phyloP scores from a whole-genome alignment of 163 green algal species.

The Coccomyxa subellipsoidea region DNA sequence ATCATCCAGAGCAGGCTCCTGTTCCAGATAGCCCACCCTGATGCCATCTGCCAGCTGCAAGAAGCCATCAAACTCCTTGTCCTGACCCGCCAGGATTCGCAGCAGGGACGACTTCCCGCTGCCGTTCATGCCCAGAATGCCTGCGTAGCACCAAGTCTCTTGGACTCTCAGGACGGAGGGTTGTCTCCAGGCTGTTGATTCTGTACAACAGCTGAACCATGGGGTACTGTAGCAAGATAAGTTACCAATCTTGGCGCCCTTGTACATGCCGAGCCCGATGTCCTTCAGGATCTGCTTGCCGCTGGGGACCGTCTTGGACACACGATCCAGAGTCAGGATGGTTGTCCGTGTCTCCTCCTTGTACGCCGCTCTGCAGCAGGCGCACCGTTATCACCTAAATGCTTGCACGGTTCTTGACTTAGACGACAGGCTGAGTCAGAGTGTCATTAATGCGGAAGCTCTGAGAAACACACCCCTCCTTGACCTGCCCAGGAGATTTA shows the following conservation, averaged over 20 bases:
- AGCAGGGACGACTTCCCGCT: constrained; percentile 71
- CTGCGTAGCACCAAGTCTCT: neutral
- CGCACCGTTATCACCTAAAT: neutral
- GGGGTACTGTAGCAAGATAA: too few species aligned
- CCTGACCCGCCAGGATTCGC: constrained; percentile 69
- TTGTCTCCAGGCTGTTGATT: too few species aligned
- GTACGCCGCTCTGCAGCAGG: constrained; percentile 41
- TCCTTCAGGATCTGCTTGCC: constrained; percentile 84
- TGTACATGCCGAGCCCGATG: constrained; percentile 64
- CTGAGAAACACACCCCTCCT: constrained; percentile 14
- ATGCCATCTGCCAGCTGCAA: constrained; percentile 63
- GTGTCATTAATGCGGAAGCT: too few species aligned
- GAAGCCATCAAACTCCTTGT: constrained; percentile 33
- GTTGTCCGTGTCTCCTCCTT: constrained; percentile 68
- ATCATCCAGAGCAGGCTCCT: constrained; percentile 78
- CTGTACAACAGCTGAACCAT: too few species aligned
- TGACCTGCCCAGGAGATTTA: constrained; percentile 26
- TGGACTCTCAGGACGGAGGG: too few species aligned
- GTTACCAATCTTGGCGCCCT: constrained; percentile 23
- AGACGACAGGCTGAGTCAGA: too few species aligned
- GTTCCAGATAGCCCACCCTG: constrained; percentile 48
- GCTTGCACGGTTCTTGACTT: too few species aligned
- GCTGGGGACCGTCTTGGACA: constrained; percentile 38
- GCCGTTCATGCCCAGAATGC: neutral
- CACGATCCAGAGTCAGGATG: constrained; percentile 53